Conservation (phyloP, 257 asterid genomes). For the Jasminum sambac region DNA sequence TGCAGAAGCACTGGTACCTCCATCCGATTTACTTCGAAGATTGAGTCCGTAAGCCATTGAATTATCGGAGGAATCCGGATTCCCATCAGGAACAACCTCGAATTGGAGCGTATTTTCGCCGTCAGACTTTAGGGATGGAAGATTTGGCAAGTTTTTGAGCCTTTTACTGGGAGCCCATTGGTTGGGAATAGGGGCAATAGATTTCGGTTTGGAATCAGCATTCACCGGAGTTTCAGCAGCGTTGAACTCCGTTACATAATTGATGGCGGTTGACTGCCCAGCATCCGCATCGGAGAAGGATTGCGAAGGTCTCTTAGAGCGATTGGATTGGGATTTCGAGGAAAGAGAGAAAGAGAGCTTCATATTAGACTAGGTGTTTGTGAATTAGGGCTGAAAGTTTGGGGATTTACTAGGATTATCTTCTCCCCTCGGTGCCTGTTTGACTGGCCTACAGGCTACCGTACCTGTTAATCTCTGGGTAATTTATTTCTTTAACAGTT, state of each 20-base stretch:
- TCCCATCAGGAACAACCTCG: constrained; percentile 49
- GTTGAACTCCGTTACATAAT: constrained; percentile 59
- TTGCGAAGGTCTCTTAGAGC: constrained; percentile 38
- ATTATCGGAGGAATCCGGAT: constrained; percentile 37
- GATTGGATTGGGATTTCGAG: constrained; percentile 54
- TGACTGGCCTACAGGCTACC: no score
- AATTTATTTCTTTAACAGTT: no score
- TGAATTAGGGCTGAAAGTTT: no score
- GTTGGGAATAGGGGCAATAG: constrained; percentile 64
- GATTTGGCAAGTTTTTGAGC: constrained; percentile 55
- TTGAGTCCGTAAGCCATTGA: constrained; percentile 66
- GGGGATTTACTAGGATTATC: no score
- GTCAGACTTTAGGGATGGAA: constrained; percentile 41
- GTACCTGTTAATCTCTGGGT: no score
- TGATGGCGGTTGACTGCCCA: constrained; percentile 14
- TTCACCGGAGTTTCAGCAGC: constrained; percentile 44
- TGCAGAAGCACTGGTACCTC: constrained; percentile 6
- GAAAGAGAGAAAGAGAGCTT: constrained; percentile 68
- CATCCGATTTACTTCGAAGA: constrained; percentile 40
- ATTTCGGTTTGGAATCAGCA: constrained; percentile 30
- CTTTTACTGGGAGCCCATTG: constrained; percentile 57
- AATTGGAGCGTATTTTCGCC: constrained; percentile 49
- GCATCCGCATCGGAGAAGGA: constrained; percentile 22
- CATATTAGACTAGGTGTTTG: constrained; percentile 28
- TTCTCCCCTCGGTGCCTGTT: no score